Percentiles rank a stretch among this genome's conserved stretches.
Conservation (phyloP, 345 rosid genomes). For the Citrus glauca region DNA sequence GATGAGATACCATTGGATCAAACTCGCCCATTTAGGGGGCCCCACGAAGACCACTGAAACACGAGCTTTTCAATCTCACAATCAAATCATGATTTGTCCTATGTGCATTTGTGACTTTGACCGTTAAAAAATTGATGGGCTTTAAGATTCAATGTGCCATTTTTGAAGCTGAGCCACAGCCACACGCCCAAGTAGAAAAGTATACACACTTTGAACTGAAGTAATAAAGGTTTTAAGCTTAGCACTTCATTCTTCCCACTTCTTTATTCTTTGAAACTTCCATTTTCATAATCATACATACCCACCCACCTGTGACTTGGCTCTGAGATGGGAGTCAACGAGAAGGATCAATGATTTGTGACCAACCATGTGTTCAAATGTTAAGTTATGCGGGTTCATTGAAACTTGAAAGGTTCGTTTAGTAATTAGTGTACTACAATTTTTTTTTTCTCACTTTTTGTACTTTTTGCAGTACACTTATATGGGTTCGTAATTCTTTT, state of each 20-base stretch:
- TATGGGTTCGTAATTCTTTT: background rate
- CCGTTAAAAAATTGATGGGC: background rate
- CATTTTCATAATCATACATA: background rate
- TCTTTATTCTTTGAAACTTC: background rate
- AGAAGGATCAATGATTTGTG: slow-evolving; percentile 1
- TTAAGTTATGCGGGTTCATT: too few relatives aligned
- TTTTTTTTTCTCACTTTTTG: background rate
- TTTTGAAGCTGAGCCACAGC: too few relatives aligned
- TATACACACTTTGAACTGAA: background rate
- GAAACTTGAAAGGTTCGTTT: background rate
- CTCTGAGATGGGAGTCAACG: slow-evolving; percentile 2
- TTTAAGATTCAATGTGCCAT: too few relatives aligned
- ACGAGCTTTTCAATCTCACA: too few relatives aligned
- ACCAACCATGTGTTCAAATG: slow-evolving; percentile 9
- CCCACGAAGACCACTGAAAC: background rate
- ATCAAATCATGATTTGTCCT: background rate
- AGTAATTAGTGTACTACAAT: slow-evolving; percentile 27
- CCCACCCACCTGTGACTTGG: background rate
- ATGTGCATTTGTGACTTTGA: background rate
- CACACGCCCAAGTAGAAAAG: background rate
- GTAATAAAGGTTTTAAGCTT: background rate
- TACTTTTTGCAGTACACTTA: slow-evolving; percentile 33
- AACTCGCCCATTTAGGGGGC: background rate
- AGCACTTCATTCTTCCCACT: background rate
- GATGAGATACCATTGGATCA: background rate